A percentile compares a stretch with the other conserved stretches of the same genome.
These are phyloP conservation scores for Yamadazyma atlantica DNA, from an alignment of 1,139 yeast genomes.

Conservation along the genomic window DNA sequence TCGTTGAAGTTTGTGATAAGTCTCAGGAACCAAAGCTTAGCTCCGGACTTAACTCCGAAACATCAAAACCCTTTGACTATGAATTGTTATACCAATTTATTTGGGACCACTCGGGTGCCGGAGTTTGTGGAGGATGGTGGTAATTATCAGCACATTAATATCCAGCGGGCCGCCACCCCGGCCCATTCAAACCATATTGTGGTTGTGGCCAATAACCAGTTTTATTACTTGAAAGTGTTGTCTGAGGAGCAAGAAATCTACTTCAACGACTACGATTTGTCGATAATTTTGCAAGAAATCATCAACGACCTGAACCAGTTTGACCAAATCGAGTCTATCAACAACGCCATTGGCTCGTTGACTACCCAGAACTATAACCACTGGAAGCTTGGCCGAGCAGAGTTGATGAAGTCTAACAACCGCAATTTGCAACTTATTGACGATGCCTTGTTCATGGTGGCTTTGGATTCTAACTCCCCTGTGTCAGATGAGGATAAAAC, in stretches of 20 bases:
- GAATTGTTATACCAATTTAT: constrained; percentile 63
- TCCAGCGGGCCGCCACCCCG: constrained; percentile 25
- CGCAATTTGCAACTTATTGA: constrained; percentile 52
- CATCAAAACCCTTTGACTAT: constrained; percentile 57
- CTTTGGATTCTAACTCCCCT: constrained; percentile 62
- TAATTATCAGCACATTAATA: constrained; percentile 24
- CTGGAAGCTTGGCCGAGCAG: constrained; percentile 62
- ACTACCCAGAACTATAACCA: constrained; percentile 65
- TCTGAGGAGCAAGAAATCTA: constrained; percentile 35
- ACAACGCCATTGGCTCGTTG: constrained; percentile 64
- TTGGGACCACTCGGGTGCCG: constrained; percentile 69
- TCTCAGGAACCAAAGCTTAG: constrained; percentile 50
- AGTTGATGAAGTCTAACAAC: constrained; percentile 45
- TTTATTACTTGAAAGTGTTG: constrained; percentile 59
- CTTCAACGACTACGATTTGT: constrained; percentile 59
- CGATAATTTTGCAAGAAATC: constrained; percentile 49
- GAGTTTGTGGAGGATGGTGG: constrained; percentile 30
- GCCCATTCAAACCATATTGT: constrained; percentile 50
- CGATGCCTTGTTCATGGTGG: constrained; percentile 63
- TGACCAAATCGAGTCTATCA: constrained; percentile 42
- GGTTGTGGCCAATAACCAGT: constrained; percentile 58
- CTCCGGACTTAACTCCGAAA: constrained; percentile 57
- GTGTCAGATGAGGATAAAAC: constrained; percentile 49
- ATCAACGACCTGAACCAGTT: constrained; percentile 42
- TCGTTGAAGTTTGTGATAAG: constrained; percentile 64